A percentile compares a stretch with the other conserved stretches of the same genome.
Evolutionary conservation across 1,284 basidiomycete species (phyloP).

Genomic region (Tilletia setariae): DNA sequence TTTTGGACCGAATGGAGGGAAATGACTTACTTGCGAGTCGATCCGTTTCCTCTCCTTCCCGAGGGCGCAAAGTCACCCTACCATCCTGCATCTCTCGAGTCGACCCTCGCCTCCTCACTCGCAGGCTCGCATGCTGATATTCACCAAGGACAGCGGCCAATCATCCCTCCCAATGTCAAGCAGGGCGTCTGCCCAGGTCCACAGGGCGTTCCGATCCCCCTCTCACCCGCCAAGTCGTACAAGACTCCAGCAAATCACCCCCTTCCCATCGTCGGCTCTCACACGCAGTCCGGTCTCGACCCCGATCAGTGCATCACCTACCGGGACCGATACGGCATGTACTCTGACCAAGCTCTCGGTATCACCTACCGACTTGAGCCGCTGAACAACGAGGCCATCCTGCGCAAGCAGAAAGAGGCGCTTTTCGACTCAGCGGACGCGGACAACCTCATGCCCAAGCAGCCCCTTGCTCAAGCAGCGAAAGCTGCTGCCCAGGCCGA

Average conservation of each 20-base stretch:
- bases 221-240: conserved; percentile 39
- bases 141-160: conserved; percentile 26
- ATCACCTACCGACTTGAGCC: conserved; percentile 50
- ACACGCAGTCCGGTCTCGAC: conserved; percentile 46
- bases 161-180: conserved; percentile 38
- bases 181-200: conserved; percentile 42
- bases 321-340: conserved; percentile 49
- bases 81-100: conserved; percentile 1
- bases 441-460: conserved; percentile 46
- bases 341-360: conserved; percentile 52
- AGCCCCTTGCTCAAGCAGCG: conserved; percentile 18
- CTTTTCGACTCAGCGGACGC: conserved; percentile 47
- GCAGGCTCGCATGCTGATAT: background rate
- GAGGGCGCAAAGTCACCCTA: conserved; percentile 21
- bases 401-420: conserved; percentile 34
- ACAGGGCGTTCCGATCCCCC: conserved; percentile 36
- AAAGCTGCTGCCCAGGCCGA: conserved; percentile 14
- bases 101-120: background rate
- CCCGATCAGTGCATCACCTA: conserved; percentile 52
- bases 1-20: conserved; percentile 53
- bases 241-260: conserved; percentile 51
- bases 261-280: conserved; percentile 48
- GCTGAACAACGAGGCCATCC: conserved; percentile 35
- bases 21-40: conserved; percentile 52
- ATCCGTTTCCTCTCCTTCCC: conserved; percentile 46